phyloP scores from a whole-genome alignment of 2,329 filamentous ascomycete species.

The Neoscytalidium dimidiatum region DNA sequence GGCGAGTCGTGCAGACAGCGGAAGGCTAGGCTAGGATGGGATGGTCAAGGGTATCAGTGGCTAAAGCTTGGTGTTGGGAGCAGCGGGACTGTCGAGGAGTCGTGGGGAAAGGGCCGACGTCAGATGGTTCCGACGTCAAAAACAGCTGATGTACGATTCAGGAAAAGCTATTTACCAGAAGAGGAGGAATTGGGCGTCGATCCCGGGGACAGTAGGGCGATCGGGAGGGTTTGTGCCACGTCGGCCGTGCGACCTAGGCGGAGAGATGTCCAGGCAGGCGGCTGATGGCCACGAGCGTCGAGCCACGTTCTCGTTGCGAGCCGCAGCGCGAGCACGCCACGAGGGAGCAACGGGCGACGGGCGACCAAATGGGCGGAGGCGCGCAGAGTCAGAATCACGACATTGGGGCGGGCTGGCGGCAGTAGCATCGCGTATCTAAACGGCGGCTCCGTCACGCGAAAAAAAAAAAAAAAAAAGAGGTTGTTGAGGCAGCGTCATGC shows the following conservation, averaged over 20 bases:
- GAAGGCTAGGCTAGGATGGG: not conserved
- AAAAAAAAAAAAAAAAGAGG: not conserved
- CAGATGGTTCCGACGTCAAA: slow-evolving; percentile 6
- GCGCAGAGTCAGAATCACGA: not conserved
- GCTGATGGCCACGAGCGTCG: not conserved
- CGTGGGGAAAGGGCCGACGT: slow-evolving; percentile 13
- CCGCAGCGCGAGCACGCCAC: not conserved
- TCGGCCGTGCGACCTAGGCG: slow-evolving; percentile 4
- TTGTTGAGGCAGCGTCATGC: not conserved
- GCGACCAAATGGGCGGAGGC: not conserved
- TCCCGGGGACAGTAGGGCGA: not conserved
- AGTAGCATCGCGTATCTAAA: not conserved
- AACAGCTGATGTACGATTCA: slow-evolving; percentile 3
- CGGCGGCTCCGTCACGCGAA: not conserved
- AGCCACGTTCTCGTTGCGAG: not conserved
- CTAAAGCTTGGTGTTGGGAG: not conserved
- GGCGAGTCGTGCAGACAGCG: not conserved
- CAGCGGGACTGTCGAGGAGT: not conserved
- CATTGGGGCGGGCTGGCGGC: not conserved
- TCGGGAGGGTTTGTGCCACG: not conserved
- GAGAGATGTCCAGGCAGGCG: not conserved
- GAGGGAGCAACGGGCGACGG: not conserved
- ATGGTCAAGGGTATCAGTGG: not conserved
- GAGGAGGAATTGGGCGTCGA: not conserved
- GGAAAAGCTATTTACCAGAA: not conserved